Evolutionary conservation across 805 yeast genomes (phyloP), one percentile per base, ranked within the genome.

Genomic region (Candida tallmaniae): DNA sequence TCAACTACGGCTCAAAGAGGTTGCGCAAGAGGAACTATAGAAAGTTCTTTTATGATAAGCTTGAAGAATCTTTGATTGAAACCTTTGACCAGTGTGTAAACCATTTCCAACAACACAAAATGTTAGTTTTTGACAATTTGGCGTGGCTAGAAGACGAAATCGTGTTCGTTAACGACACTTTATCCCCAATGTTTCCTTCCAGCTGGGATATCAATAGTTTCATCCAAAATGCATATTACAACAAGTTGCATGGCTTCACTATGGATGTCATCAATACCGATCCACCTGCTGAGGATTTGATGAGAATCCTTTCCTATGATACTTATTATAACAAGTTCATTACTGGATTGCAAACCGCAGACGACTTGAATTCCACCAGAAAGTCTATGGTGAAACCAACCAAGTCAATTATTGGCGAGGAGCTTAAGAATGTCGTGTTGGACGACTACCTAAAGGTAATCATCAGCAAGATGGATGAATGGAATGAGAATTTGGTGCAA

Each of bases 61-160:
- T 86, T 27, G 73, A 76, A 42, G 70, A 68, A 32, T 72, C 85
- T 5, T 72, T 89, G 9, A 65, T 60, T 18, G 83, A 78, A 14
- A 80, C 82, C 26, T 88, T 88, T 60, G 64, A 70, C 23, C 75
- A 79, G 39, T 78, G 88, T 62, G 71, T 66, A 47, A 74, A 70
- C 39, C 70, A 70, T 38, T 80, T 68, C 51, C 62, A 58, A 17
- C 39, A 52, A 4, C 74, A 70, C 32, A 69, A 70, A 24, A 76
- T 79, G 57, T 69, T 68, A 12, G 77, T 87, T 1, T 67, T 84
- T 38, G 80, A 81, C 25, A 78, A 83, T 45, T 60, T 89, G 36
- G 80, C 78, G 38, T 90, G 96, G 89, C 73, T 88, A 13, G 86
- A 82, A 54, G 80, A 82, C 45, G 97, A 90, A 48, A 60, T 93